These are phyloP conservation scores for Fusarium poae DNA, from an alignment of 2,329 filamentous ascomycete genomes.

Conservation along the genomic window DNA sequence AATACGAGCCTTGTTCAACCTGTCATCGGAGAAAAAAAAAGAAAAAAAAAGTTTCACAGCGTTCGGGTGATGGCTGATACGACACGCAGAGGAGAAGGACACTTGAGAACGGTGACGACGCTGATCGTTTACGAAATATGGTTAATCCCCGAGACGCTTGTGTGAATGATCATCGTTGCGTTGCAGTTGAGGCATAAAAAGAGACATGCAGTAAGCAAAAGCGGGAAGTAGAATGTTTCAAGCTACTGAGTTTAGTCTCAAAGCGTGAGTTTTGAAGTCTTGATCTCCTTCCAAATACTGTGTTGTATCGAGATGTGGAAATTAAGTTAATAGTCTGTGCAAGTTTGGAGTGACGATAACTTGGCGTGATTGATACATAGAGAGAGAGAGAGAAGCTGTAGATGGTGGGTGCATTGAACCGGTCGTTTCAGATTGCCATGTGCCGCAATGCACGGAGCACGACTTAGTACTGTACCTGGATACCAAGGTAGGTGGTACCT, in stretches of 20 bases:
- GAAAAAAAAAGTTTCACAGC: conserved; percentile 29
- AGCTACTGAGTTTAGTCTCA: conserved; percentile 24
- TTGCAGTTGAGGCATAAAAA: conserved; percentile 35
- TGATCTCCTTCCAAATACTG: background rate
- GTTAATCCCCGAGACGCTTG: conserved; percentile 27
- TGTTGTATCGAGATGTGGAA: conserved; percentile 1
- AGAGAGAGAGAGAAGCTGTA: conserved; percentile 21
- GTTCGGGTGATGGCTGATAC: conserved; percentile 40
- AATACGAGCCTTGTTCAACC: conserved; percentile 24
- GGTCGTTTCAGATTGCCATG: conserved; percentile 31
- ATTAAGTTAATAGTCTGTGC: background rate
- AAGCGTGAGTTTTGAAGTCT: conserved; percentile 1
- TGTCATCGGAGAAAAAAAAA: background rate
- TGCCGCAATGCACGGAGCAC: conserved; percentile 20
- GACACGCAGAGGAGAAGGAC: conserved; percentile 14
- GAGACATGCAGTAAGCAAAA: conserved; percentile 15
- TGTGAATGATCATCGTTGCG: conserved; percentile 33
- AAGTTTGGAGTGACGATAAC: background rate
- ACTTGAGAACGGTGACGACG: conserved; percentile 1
- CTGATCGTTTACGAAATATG: conserved; percentile 35
- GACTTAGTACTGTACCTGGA: no score
- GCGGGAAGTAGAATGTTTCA: conserved; percentile 24
- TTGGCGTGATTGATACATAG: conserved; percentile 1
- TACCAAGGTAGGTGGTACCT: no score
- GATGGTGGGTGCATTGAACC: conserved; percentile 39